Evolutionary conservation across 2,329 filamentous ascomycete species (phyloP).

Genomic region (Pestalotiopsis sp.): DNA sequence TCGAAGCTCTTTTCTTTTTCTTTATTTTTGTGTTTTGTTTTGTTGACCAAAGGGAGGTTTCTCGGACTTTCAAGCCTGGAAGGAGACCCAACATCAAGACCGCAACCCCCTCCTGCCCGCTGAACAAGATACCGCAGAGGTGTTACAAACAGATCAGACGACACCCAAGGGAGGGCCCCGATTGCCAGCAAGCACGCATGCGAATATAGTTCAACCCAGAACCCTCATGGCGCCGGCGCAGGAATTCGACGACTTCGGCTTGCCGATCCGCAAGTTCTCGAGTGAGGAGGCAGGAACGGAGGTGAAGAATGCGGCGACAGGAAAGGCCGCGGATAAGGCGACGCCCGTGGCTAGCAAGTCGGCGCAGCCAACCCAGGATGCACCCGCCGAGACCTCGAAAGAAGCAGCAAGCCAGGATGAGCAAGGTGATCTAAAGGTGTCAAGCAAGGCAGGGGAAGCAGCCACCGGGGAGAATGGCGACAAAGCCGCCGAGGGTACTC

Average conservation of each 20-base stretch:
- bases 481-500: slow-evolving; percentile 42
- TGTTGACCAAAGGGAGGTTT: not conserved
- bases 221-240: slow-evolving; percentile 31
- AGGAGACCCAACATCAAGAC: not conserved
- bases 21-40: not conserved
- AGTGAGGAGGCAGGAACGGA: slow-evolving; percentile 27
- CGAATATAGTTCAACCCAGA: slow-evolving; percentile 27
- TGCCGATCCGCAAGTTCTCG: slow-evolving; percentile 60
- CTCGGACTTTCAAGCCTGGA: not conserved
- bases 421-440: slow-evolving; percentile 15
- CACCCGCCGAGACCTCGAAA: slow-evolving; percentile 1
- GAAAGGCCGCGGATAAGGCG: slow-evolving; percentile 16
- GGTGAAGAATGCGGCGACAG: slow-evolving; percentile 8
- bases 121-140: not conserved
- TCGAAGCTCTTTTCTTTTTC: not conserved
- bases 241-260: slow-evolving; percentile 72
- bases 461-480: slow-evolving; percentile 38
- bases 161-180: not conserved
- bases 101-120: not conserved
- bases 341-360: slow-evolving; percentile 8
- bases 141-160: not conserved
- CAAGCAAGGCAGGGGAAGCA: slow-evolving; percentile 22
- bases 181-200: slow-evolving; percentile 28
- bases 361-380: slow-evolving; percentile 7
- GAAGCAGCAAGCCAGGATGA: slow-evolving; percentile 12